Base-by-base conservation (phyloP, 2,329 filamentous ascomycete species). In the Botrytis aclada region DNA sequence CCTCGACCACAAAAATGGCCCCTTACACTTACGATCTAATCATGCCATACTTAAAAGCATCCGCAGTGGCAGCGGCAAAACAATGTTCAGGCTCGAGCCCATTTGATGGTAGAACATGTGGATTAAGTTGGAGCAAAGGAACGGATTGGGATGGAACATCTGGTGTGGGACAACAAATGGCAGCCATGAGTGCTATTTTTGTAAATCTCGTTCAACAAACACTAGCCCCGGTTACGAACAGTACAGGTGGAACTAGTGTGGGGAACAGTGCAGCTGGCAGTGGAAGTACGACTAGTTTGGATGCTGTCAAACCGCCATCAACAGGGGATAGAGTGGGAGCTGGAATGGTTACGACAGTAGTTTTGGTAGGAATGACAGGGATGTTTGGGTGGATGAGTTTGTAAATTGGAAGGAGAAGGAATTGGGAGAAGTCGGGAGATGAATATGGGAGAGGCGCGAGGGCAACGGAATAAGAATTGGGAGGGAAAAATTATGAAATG, bases 91-190 rank as follows among this genome's bases (percentile, higher is more conserved):
- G 89, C 37, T 88, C 22, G 76, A 79, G 37, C 88, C 89, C 75
- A 84, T 85, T 14, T 22, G 18, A 10, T 39, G 70, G 62, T 67
- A 85, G 85, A 47, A 86, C 89, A 85, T 91, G 89, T 77, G 88
- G 89, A 14, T 79, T 89, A 63, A 86, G 86, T 73, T 92, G 89
- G 89, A 86, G 85, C 61, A 84, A 86, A 72, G 76, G 75, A 43
- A 82, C 80, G 9, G 81, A 81, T 10, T 77, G 74, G 56, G 89
- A 92, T 80, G 88, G 88, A 43, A 84, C 83, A 2, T 86, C 84
- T 10, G 90, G 90, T 16, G 86, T 92, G 1, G 91, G 90, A 6
- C 89, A 92, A 81, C 90, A 93, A 81, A 93, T 93, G 90, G 86
- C 88, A 1, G 89, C 88, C 8, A 83, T 93, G 81, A 89, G 92